Conservation (phyloP, 139 green algal species). For the Zygnema cylindricum region DNA sequence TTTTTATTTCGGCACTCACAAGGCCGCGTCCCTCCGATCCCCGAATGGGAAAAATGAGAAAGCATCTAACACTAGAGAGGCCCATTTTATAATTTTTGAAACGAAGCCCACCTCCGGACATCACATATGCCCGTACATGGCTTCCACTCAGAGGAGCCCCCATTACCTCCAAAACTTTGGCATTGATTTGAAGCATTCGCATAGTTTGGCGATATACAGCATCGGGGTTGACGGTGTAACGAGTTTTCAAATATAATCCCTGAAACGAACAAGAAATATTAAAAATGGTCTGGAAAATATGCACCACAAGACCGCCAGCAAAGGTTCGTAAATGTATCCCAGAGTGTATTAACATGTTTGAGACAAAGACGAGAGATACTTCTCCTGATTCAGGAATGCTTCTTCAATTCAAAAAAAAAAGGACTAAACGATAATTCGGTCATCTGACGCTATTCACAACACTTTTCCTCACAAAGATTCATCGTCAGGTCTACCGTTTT, state of each 20-base stretch:
- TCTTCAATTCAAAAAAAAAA: no score
- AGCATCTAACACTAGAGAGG: constrained; percentile 40
- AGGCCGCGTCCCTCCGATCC: constrained; percentile 59
- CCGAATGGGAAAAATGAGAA: constrained; percentile 63
- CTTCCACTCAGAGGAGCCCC: constrained; percentile 59
- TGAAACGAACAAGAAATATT: constrained; percentile 26
- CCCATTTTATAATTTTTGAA: constrained; percentile 43
- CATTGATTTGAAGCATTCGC: constrained; percentile 50
- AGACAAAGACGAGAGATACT: no score
- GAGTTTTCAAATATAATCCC: constrained; percentile 39
- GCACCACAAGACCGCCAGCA: no score
- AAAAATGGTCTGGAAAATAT: no score
- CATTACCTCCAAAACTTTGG: constrained; percentile 64
- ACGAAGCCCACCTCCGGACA: constrained; percentile 60
- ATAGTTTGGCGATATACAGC: constrained; percentile 61
- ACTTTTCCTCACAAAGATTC: no score
- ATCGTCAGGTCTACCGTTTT: no score
- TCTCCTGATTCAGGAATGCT: no score
- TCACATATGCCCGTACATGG: constrained; percentile 64
- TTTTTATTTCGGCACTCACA: constrained; percentile 63
- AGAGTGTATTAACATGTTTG: no score
- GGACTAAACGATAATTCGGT: no score
- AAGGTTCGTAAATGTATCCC: no score
- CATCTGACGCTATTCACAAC: no score
- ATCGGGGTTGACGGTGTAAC: constrained; percentile 59